Base-by-base conservation (phyloP, 2,329 filamentous ascomycete species). In the Ilyonectria sp. region DNA sequence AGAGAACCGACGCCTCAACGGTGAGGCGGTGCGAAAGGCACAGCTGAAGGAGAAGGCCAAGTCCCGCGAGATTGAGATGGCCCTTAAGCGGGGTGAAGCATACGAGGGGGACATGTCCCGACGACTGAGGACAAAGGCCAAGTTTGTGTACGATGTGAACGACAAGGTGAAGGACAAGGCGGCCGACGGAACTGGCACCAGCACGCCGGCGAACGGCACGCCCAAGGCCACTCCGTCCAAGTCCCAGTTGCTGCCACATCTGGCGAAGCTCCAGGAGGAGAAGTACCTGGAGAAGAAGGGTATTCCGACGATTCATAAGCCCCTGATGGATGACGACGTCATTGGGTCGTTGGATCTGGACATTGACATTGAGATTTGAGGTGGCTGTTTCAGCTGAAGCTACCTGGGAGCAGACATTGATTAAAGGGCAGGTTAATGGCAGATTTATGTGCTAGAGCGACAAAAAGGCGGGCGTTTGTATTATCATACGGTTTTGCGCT, bases 1-100 rank as follows among this genome's bases (percentile, higher is more conserved):
- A 31, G 90, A 93, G 77, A 98, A 97, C 81, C 91, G 95, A 69
- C 90, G 91, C 65, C 88, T 91, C 73, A 98, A 98, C 77, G 88
- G 89, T n/a, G 93, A 97, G 78, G 91, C 93, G 54, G 93, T 98
- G n/a, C 93, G 95, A 67, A 93, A 93, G 79, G 95, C 95, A 1
- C 93, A 98, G 78, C 86, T 97, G 63, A 92, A 92, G 73, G 96
- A 99, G 82, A 89, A 91, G 74, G 88, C 88, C 56, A 87, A 86
- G 71, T 85, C 85, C 74, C 89, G 88, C 70, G 88, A 88, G 79
- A 86, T 86, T 50, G 90, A 90, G 71, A 86, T 86, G 64, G 89
- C 88, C 47, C 81, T 90, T 52, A 89, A 89, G 68, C 87, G 90
- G 44, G 91, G 91, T 63, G 91, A 93, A 76, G 83, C 84, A 2